A percentile compares a stretch with the other conserved stretches of the same genome.
Conservation (phyloP, 2,329 filamentous ascomycete species). For the Blastomyces parvus region DNA sequence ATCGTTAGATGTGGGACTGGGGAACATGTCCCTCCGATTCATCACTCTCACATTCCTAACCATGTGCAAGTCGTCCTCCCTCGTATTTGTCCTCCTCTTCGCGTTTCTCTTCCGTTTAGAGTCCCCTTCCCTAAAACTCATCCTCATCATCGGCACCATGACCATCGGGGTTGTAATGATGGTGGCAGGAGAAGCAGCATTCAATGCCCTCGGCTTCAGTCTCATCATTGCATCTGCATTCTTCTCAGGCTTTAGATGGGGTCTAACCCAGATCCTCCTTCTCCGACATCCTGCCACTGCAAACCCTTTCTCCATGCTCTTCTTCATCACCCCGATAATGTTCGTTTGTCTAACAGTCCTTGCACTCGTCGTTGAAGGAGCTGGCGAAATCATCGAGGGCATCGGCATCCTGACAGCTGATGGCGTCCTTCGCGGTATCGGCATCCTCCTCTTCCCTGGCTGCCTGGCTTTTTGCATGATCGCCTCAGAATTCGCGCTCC, state of each 20-base stretch:
- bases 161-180: conserved; percentile 92
- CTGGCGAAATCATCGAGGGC: conserved; percentile 56
- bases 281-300: conserved; percentile 88
- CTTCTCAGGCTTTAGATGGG: conserved; percentile 96
- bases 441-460: conserved; percentile 81
- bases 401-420: conserved; percentile 53
- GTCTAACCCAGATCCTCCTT: conserved; percentile 92
- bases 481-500: conserved; percentile 83
- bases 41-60: conserved; percentile 97
- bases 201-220: conserved; percentile 75
- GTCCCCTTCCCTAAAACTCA: conserved; percentile 72
- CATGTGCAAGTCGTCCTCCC: conserved; percentile 97
- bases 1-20: conserved; percentile 87
- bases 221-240: conserved; percentile 90
- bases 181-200: conserved; percentile 90
- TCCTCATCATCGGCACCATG: conserved; percentile 84
- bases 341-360: conserved; percentile 72
- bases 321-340: conserved; percentile 97
- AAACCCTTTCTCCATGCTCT: conserved; percentile 94
- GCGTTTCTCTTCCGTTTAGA: conserved; percentile 91
- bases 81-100: conserved; percentile 91
- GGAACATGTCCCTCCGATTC: conserved; percentile 91
- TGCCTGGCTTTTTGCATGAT: conserved; percentile 94
- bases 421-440: conserved; percentile 55
- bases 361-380: conserved; percentile 77